Base-by-base conservation (phyloP, 2,329 filamentous ascomycete species). In the Curvularia hawaiiensis region DNA sequence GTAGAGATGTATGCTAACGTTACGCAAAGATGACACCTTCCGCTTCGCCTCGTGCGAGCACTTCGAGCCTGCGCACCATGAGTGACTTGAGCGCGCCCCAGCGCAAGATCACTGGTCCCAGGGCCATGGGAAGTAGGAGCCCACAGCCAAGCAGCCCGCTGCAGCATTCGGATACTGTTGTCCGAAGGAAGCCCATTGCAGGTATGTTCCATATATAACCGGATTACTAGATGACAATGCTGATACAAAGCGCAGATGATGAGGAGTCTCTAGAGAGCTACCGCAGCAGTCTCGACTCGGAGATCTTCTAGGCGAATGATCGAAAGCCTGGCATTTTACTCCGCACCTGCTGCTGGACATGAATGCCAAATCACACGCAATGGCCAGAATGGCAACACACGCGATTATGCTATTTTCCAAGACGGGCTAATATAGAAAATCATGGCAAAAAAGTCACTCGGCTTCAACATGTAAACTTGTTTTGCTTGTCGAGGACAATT, bases 51-150 rank as follows among this genome's bases (percentile, higher is more conserved):
- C 66, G 72, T 11, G 67, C 72, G 20, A 72, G 64, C 58, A 63
- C 53, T 52, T 61, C 64, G 26, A 65, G 68, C 54, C 67, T 76
- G 7, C 63, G 67, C n/a, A 58, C 63, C 18, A 59, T 58, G 18
- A 59, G 58, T 44, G 61, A 63, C 3, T 67, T 72, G 63, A 57
- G 50, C 40, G 73, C 67, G 38, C 73, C 76, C 6, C 69, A 72
- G 61, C 75, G 79, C 58, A 80, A 80, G 63, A 80, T 81, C 60
- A 82, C 79, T 0, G 80, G 80, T 1, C 80, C 80, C 0, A 64
- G 80, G n/a, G 79, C 80, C 1, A 82, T 82, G 79, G 77, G 77
- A 9, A 74, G 72, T 50, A 72, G 74, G 49, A 77, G 73, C 49
- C 83, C 12, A 74, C 33, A 66, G 62, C 70, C 70, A 38, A 60